Conservation (phyloP, 768 basidiomycete species). For the Filobasidium wieringae region DNA sequence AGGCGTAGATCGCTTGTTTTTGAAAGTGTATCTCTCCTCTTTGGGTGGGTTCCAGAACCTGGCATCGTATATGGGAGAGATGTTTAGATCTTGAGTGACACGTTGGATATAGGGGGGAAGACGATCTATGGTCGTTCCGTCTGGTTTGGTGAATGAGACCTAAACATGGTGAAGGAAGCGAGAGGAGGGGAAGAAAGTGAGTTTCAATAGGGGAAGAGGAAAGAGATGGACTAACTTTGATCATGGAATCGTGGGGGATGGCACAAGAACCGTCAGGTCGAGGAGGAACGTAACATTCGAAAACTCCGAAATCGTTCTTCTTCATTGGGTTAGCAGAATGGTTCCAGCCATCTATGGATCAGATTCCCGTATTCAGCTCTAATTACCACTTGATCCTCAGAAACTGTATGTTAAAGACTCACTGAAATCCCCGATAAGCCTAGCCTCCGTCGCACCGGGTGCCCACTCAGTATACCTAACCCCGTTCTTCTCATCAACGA, state of each 20-base stretch:
- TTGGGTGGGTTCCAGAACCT: constrained; percentile 96
- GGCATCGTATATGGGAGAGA: constrained; percentile 87
- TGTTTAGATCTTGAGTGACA: constrained; percentile 81
- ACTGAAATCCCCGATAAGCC: constrained; percentile 95
- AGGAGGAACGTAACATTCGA: constrained; percentile 70
- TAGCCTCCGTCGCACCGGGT: constrained; percentile 70
- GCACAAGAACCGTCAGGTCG: constrained; percentile 56
- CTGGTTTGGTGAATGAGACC: constrained; percentile 83
- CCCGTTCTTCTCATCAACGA: constrained; percentile 53
- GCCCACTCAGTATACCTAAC: constrained; percentile 93
- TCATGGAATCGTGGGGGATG: constrained; percentile 86
- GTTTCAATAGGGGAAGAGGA: background rate
- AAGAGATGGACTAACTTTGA: constrained; percentile 54
- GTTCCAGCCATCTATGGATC: constrained; percentile 65
- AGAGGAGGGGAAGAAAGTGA: background rate
- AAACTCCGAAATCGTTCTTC: constrained; percentile 73
- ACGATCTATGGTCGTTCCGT: constrained; percentile 72
- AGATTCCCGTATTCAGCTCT: background rate
- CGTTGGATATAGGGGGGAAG: constrained; percentile 88
- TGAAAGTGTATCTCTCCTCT: constrained; percentile 64
- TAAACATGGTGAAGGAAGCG: constrained; percentile 29
- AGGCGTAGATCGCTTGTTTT: constrained; percentile 54
- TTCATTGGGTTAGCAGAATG: constrained; percentile 74
- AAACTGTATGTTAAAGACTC: constrained; percentile 37
- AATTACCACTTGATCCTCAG: background rate